These are phyloP conservation scores for Colletotrichum cordylinicola DNA, from an alignment of 2,329 filamentous ascomycete species.

Conservation along the genomic window DNA sequence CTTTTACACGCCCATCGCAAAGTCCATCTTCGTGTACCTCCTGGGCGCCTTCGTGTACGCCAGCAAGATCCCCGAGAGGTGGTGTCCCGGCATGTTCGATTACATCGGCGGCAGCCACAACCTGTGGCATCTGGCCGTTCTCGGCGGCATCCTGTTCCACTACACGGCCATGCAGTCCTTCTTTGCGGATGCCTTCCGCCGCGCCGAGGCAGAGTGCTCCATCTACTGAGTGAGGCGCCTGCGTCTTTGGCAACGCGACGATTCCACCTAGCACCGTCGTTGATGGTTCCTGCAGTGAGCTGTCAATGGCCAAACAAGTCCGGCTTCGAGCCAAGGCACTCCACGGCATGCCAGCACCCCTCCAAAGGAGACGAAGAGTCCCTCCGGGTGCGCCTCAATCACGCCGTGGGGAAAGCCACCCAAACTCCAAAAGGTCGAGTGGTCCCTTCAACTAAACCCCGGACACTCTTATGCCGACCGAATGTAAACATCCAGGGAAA, in stretches of 20 bases:
- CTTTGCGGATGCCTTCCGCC: constrained; percentile 78
- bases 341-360: background rate
- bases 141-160: constrained; percentile 96
- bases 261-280: background rate
- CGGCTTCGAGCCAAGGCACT: background rate
- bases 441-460: background rate
- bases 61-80: constrained; percentile 90
- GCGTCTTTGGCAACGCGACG: background rate
- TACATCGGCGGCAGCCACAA: constrained; percentile 97
- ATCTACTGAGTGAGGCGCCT: constrained; percentile 44
- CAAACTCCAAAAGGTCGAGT: background rate
- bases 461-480: background rate
- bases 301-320: background rate
- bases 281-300: background rate
- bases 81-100: constrained; percentile 92
- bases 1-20: constrained; percentile 87
- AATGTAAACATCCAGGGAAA: background rate
- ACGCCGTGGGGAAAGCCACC: background rate
- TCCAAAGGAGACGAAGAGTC: background rate
- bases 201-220: constrained; percentile 67
- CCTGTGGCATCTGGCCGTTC: constrained; percentile 93
- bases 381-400: background rate
- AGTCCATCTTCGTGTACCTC: constrained; percentile 87
- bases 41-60: constrained; percentile 87
- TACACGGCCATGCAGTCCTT: constrained; percentile 96